These are phyloP conservation scores for Xylaria palmicola DNA, from an alignment of 495 filamentous ascomycete species.

Conservation along the genomic window DNA sequence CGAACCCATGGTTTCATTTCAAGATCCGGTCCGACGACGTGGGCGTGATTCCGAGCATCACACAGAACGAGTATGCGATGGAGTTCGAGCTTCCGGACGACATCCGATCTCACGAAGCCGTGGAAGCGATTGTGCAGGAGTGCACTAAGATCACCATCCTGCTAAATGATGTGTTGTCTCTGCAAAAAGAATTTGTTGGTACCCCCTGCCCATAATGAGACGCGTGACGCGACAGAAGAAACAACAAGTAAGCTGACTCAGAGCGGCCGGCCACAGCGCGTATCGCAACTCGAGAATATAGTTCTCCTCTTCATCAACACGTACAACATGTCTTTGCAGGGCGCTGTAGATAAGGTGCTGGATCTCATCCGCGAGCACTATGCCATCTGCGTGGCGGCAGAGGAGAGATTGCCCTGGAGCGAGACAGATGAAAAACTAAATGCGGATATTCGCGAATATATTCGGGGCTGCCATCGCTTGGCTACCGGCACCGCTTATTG, in stretches of 20 bases:
- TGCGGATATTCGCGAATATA: conserved; percentile 26
- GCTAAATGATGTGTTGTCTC: conserved; percentile 27
- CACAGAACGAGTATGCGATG: conserved; percentile 31
- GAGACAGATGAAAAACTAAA: conserved; percentile 26
- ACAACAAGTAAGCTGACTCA: conserved; percentile 1
- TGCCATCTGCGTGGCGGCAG: conserved; percentile 24
- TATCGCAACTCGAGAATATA: conserved; percentile 28
- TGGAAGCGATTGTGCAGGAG: conserved; percentile 25
- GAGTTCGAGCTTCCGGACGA: conserved; percentile 28
- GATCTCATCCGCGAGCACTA: conserved; percentile 32
- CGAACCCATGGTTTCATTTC: conserved; percentile 32
- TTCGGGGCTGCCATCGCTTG: conserved; percentile 24
- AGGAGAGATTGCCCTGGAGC: conserved; percentile 27
- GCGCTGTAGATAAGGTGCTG: conserved; percentile 20
- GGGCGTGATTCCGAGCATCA: conserved; percentile 28
- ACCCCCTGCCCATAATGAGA: not conserved
- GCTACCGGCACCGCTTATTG: conserved; percentile 29
- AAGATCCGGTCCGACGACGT: conserved; percentile 27
- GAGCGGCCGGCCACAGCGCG: conserved; percentile 16
- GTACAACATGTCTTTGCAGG: conserved; percentile 19
- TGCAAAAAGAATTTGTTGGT: conserved; percentile 33
- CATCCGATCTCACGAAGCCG: conserved; percentile 24
- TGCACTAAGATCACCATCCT: conserved; percentile 26
- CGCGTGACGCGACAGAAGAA: not conserved
- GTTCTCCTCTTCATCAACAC: conserved; percentile 31